A percentile compares a stretch with the other conserved stretches of the same genome.
Conservation (phyloP, 1,139 yeast genomes). For the Pichia sp. region DNA sequence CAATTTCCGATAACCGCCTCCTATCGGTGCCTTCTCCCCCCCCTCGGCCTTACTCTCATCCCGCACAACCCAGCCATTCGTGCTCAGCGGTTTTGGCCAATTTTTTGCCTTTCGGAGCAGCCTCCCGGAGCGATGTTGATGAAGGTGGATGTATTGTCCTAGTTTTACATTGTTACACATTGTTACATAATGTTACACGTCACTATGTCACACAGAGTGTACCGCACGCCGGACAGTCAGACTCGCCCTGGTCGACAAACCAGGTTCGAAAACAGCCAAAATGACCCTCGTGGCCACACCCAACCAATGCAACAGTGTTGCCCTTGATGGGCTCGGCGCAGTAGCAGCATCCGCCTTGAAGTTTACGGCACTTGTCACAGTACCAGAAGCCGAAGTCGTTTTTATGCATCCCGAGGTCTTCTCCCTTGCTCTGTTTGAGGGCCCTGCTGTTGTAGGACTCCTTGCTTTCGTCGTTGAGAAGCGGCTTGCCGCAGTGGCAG, state of each 20-base stretch:
- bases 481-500: slow-evolving; percentile 57
- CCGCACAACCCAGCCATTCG: neutral
- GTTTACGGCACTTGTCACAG: slow-evolving; percentile 64
- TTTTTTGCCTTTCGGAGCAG: neutral
- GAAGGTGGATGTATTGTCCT: too few species aligned
- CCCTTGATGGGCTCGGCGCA: slow-evolving; percentile 80
- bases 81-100: neutral
- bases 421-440: slow-evolving; percentile 4
- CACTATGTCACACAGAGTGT: slow-evolving; percentile 1
- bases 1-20: neutral
- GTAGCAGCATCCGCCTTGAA: slow-evolving; percentile 67
- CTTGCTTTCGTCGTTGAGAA: slow-evolving; percentile 63
- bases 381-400: slow-evolving; percentile 69
- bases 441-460: slow-evolving; percentile 31
- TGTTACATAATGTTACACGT: too few species aligned
- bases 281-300: slow-evolving; percentile 89
- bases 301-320: slow-evolving; percentile 57
- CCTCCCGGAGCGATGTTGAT: too few species aligned
- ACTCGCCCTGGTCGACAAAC: slow-evolving; percentile 62
- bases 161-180: too few species aligned
- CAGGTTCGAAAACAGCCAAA: slow-evolving; percentile 73
- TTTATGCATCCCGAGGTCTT: slow-evolving; percentile 7
- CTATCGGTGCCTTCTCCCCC: neutral
- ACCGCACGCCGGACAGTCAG: slow-evolving; percentile 60
- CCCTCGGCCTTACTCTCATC: neutral